Conservation (phyloP, 257 asterid species). For the Henckelia pumila region DNA sequence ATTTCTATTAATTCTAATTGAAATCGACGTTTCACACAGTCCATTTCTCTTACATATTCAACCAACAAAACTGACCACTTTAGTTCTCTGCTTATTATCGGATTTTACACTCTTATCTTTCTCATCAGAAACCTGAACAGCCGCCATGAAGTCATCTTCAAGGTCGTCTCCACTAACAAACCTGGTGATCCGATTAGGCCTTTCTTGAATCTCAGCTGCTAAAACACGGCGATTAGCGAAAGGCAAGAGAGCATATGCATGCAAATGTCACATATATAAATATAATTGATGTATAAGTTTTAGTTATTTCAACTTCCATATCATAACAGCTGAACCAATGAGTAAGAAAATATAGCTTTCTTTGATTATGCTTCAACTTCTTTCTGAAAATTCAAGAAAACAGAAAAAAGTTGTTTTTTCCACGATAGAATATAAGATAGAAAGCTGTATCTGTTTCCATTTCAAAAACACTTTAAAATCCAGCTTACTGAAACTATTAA, state of each 20-base stretch:
- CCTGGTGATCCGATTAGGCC: conserved; percentile 56
- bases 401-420: no score
- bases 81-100: conserved; percentile 53
- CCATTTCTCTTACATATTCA: conserved; percentile 23
- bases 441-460: no score
- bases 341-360: no score
- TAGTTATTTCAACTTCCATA: no score
- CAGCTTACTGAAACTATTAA: no score
- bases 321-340: no score
- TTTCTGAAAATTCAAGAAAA: no score
- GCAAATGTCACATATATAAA: neutral
- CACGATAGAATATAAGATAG: no score
- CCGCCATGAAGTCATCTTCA: conserved; percentile 70
- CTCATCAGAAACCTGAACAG: conserved; percentile 24
- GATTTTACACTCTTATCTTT: conserved; percentile 36
- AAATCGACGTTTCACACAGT: neutral
- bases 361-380: no score
- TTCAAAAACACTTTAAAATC: no score
- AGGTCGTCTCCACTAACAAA: conserved; percentile 85
- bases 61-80: conserved; percentile 73
- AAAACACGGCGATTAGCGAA: conserved; percentile 12
- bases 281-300: no score
- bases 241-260: conserved; percentile 2
- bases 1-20: no score
- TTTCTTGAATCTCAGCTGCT: conserved; percentile 43